phyloP scores from a whole-genome alignment of 495 filamentous ascomycete species.

The Delitschia confertaspora region DNA sequence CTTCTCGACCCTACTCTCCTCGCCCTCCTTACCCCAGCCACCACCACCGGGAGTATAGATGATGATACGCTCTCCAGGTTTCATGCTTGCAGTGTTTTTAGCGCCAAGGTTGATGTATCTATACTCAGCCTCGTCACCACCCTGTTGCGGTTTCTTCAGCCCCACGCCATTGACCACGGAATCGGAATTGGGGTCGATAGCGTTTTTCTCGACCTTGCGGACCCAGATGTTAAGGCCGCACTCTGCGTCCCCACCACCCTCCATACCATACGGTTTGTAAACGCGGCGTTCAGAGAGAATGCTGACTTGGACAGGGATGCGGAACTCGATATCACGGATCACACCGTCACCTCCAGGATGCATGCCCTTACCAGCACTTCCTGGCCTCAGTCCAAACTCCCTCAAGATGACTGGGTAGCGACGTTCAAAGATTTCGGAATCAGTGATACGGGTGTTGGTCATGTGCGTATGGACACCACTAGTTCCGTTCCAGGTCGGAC shows the following conservation, averaged over 20 bases:
- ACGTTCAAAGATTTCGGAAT: constrained; percentile 90
- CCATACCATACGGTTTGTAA: constrained; percentile 79
- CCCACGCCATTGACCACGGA: constrained; percentile 7
- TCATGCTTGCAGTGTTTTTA: constrained; percentile 88
- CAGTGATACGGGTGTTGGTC: constrained; percentile 99
- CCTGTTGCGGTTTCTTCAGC: constrained; percentile 20
- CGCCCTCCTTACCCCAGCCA: constrained; percentile 57
- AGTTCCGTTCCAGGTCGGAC: constrained; percentile 78
- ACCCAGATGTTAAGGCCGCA: constrained; percentile 86
- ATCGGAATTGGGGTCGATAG: constrained; percentile 16
- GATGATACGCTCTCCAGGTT: constrained; percentile 78
- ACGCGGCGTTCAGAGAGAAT: constrained; percentile 85
- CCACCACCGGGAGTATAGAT: constrained; percentile 64
- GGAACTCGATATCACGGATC: constrained; percentile 88
- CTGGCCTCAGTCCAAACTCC: constrained; percentile 66
- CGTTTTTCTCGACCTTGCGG: constrained; percentile 43
- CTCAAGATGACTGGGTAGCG: constrained; percentile 82
- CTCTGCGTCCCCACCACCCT: constrained; percentile 72
- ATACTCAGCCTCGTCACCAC: constrained; percentile 45
- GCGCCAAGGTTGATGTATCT: constrained; percentile 75
- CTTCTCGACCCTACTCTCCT: constrained; percentile 40
- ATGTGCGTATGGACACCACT: constrained; percentile 91
- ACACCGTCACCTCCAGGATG: constrained; percentile 86
- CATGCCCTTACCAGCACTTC: constrained; percentile 62
- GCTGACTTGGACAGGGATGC: constrained; percentile 76